phyloP scores from a whole-genome alignment of 495 filamentous ascomycete genomes.

The Chaetomium tenue region DNA sequence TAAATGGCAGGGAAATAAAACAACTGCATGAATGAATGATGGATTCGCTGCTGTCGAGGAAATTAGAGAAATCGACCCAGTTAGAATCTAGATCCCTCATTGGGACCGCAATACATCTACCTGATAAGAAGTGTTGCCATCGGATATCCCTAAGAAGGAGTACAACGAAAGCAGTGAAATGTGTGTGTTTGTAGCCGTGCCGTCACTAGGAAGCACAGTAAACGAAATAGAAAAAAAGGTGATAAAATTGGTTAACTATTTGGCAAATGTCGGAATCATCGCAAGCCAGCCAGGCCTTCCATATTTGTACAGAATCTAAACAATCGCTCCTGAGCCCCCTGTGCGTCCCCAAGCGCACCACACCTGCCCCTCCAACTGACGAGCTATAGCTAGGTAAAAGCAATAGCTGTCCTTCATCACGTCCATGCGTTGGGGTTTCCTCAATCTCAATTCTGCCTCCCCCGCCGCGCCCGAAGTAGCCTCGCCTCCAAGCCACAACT shows the following conservation, averaged over 20 bases:
- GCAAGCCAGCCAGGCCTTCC: background rate
- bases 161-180: too few species aligned
- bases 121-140: background rate
- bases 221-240: background rate
- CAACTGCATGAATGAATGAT: slow-evolving; percentile 15
- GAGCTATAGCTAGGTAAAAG: too few species aligned
- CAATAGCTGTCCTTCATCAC: background rate
- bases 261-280: background rate
- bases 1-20: slow-evolving; percentile 7
- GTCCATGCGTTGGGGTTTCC: background rate
- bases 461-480: background rate
- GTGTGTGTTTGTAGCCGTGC: background rate
- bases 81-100: background rate
- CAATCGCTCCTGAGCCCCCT: background rate
- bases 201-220: background rate
- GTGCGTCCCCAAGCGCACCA: background rate
- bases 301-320: background rate
- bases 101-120: background rate
- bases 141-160: too few species aligned
- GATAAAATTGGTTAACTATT: background rate
- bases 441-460: background rate
- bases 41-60: slow-evolving; percentile 5
- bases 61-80: background rate
- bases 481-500: background rate
- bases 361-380: background rate